A percentile compares a stretch with the other conserved stretches of the same genome.
These are phyloP conservation scores for Urochloa ruziziensis DNA, from an alignment of 176 grass and related monocot genomes.

Conservation along the genomic window DNA sequence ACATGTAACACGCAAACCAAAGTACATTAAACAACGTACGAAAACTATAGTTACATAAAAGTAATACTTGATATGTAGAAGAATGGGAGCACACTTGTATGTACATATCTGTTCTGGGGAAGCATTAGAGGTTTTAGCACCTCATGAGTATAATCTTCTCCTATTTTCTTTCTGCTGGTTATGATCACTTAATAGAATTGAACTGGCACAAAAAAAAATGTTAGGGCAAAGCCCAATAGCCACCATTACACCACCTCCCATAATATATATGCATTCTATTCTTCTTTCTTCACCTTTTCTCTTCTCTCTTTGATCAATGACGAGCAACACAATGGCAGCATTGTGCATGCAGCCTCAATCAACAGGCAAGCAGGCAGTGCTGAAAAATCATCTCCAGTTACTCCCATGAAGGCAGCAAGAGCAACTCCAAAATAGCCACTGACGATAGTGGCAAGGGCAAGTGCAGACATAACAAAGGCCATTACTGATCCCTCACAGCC, in stretches of 20 bases:
- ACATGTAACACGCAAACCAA: constrained; percentile 13
- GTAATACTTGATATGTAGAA: constrained; percentile 29
- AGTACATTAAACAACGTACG: neutral
- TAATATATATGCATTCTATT: constrained; percentile 34
- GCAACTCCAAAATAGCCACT: constrained; percentile 90
- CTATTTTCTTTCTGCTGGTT: constrained; percentile 15
- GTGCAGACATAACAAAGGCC: constrained; percentile 87
- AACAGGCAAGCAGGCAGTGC: constrained; percentile 57
- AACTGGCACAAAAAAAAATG: constrained; percentile 10
- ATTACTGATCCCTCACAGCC: constrained; percentile 89
- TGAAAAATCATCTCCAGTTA: constrained; percentile 70
- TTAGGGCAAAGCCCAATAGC: neutral
- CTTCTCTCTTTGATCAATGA: constrained; percentile 61
- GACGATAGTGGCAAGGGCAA: constrained; percentile 65
- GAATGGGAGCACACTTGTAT: constrained; percentile 20
- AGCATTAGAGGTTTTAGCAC: constrained; percentile 5
- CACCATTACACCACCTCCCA: neutral
- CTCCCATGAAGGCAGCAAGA: constrained; percentile 60
- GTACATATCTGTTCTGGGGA: constrained; percentile 11
- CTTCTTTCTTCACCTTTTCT: constrained; percentile 63
- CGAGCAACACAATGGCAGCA: constrained; percentile 63
- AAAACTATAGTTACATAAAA: constrained; percentile 37
- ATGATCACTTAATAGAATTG: constrained; percentile 22
- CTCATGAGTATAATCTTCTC: constrained; percentile 10
- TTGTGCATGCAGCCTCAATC: constrained; percentile 64